Conservation (phyloP, 2,329 filamentous ascomycete genomes). For the Truncatella angustata region DNA sequence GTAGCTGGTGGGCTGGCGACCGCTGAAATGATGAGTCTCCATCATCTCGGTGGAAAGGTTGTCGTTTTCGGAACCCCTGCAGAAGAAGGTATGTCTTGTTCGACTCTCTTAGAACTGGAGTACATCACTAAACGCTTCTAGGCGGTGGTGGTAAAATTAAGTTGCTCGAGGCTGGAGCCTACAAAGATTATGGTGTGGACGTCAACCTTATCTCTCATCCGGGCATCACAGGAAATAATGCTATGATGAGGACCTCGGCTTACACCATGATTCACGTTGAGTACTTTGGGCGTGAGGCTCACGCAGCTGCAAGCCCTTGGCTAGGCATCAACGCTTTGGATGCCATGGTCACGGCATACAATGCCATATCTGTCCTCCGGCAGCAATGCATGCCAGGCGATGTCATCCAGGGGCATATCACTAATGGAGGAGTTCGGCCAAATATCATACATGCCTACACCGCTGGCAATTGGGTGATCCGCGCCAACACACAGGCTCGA, state of each 20-base stretch:
- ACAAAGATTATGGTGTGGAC: slow-evolving; percentile 35
- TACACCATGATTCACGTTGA: slow-evolving; percentile 47
- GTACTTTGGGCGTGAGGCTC: slow-evolving; percentile 54
- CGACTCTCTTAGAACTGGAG: no score
- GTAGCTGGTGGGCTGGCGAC: slow-evolving; percentile 46
- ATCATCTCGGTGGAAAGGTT: slow-evolving; percentile 41
- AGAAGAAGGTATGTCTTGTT: slow-evolving; percentile 40
- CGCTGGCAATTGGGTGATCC: slow-evolving; percentile 29
- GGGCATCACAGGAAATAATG: slow-evolving; percentile 39
- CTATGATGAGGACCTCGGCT: slow-evolving; percentile 51
- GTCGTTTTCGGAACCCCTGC: slow-evolving; percentile 52
- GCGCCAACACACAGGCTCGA: slow-evolving; percentile 32
- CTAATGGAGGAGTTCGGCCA: slow-evolving; percentile 48
- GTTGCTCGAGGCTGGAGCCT: slow-evolving; percentile 42
- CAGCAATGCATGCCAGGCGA: slow-evolving; percentile 55
- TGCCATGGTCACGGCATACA: slow-evolving; percentile 49
- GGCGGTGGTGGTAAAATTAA: slow-evolving; percentile 49
- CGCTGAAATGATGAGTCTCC: slow-evolving; percentile 39
- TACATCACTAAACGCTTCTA: no score
- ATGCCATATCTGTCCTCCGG: slow-evolving; percentile 47
- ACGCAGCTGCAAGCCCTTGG: slow-evolving; percentile 58
- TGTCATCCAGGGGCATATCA: slow-evolving; percentile 50
- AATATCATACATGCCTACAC: slow-evolving; percentile 55
- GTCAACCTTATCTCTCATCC: slow-evolving; percentile 41
- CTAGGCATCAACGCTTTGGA: slow-evolving; percentile 59